phyloP scores from a whole-genome alignment of 106 monocot genomes.

The Agapanthus africanus region DNA sequence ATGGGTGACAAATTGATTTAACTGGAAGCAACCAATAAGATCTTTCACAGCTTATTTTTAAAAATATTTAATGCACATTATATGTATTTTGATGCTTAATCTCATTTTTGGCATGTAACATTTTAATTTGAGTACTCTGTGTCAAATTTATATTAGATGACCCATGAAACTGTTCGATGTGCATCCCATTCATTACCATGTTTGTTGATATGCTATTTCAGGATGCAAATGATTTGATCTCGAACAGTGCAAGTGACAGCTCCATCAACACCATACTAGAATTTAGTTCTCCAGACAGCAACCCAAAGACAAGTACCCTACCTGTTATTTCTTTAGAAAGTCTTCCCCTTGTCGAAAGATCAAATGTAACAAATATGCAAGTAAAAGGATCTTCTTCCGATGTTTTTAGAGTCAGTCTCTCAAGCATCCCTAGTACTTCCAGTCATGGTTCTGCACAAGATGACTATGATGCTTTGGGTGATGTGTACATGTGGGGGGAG shows the following conservation, averaged over 20 bases:
- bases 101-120: neutral
- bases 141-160: too few relatives aligned
- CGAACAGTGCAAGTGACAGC: constrained; percentile 48
- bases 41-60: too few relatives aligned
- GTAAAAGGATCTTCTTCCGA: constrained; percentile 53
- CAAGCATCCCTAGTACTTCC: constrained; percentile 67
- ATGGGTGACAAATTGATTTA: too few relatives aligned
- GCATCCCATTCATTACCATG: too few relatives aligned
- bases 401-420: constrained; percentile 63
- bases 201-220: too few relatives aligned
- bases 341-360: constrained; percentile 25
- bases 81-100: neutral
- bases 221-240: constrained; percentile 50
- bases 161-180: too few relatives aligned
- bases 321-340: constrained; percentile 40
- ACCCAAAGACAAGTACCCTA: constrained; percentile 20
- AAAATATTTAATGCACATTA: too few relatives aligned
- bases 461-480: constrained; percentile 61
- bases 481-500: constrained; percentile 80
- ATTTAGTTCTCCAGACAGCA: constrained; percentile 41
- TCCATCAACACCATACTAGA: constrained; percentile 33
- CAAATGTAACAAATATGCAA: constrained; percentile 75
- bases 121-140: constrained; percentile 5
- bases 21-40: too few relatives aligned
- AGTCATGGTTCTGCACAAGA: constrained; percentile 75